phyloP scores from a whole-genome alignment of 2,329 filamentous ascomycete species.

The Tympanopsis confertula region DNA sequence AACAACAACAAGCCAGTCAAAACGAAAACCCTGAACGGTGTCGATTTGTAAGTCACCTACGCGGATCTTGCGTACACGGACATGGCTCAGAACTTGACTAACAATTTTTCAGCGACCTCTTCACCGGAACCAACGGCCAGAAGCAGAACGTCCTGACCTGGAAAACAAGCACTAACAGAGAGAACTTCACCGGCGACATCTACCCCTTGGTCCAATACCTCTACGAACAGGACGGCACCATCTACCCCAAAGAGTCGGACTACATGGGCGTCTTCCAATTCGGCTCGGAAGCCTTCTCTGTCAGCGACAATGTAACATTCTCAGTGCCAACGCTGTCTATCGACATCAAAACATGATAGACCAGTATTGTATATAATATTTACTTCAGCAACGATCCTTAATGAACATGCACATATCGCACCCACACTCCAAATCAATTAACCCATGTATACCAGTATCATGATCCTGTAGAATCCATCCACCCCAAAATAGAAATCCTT shows the following conservation, averaged over 20 bases:
- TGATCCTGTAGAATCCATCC: no score
- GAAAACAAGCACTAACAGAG: slow-evolving; percentile 14
- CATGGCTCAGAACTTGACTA: background rate
- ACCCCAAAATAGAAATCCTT: no score
- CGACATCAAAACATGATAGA: slow-evolving; percentile 8
- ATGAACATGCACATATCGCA: no score
- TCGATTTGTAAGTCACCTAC: slow-evolving; percentile 23
- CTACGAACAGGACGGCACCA: slow-evolving; percentile 15
- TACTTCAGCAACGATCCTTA: no score
- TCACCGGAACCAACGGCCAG: slow-evolving; percentile 23
- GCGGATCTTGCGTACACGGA: slow-evolving; percentile 1
- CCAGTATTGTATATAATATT: background rate
- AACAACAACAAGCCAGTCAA: slow-evolving; percentile 14
- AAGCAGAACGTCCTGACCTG: slow-evolving; percentile 37
- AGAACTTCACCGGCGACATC: slow-evolving; percentile 33
- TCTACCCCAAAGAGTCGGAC: slow-evolving; percentile 24
- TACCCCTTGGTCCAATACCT: slow-evolving; percentile 29
- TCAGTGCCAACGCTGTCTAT: slow-evolving; percentile 21
- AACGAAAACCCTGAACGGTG: slow-evolving; percentile 24
- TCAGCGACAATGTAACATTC: slow-evolving; percentile 32
- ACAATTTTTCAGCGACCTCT: slow-evolving; percentile 22
- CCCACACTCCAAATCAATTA: no score
- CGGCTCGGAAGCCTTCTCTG: slow-evolving; percentile 35
- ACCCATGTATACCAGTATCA: no score
- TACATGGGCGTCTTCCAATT: slow-evolving; percentile 40